Evolutionary conservation across 495 filamentous ascomycete species (phyloP).

Genomic region (Neurospora pannonica): DNA sequence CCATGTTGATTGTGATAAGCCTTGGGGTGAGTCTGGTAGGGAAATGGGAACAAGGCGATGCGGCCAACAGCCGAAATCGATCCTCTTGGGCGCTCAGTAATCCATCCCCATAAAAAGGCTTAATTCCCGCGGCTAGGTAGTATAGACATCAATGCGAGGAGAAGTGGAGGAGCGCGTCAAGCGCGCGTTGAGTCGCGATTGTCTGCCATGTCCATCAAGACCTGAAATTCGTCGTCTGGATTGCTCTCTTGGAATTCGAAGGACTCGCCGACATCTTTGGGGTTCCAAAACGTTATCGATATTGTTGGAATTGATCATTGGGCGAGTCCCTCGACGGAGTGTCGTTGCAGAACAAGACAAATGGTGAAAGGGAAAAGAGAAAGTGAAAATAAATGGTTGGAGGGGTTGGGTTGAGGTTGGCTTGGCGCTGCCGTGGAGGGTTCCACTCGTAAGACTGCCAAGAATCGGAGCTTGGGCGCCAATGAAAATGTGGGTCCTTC

Average conservation of each 20-base stretch:
- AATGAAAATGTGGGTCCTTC: not conserved
- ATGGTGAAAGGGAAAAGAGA: too few relatives aligned
- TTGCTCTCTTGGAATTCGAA: not conserved
- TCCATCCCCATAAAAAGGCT: not conserved
- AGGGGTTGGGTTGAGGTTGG: not conserved
- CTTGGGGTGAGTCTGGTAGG: not conserved
- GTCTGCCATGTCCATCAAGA: not conserved
- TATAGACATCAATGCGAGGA: not conserved
- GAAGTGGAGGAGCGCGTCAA: not conserved
- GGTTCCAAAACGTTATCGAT: not conserved
- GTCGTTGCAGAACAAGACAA: not conserved
- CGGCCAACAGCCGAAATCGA: not conserved
- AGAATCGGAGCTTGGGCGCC: not conserved
- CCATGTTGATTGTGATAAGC: not conserved
- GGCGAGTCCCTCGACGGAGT: not conserved
- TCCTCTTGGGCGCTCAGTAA: not conserved
- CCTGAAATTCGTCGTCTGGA: not conserved
- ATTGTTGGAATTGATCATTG: not conserved
- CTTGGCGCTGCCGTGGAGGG: not conserved
- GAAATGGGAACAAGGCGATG: not conserved
- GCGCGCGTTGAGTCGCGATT: not conserved
- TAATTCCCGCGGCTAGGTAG: not conserved
- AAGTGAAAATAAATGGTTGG: not conserved
- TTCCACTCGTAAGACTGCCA: not conserved
- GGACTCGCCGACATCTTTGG: not conserved